Percentiles rank a stretch among this genome's conserved stretches.
Evolutionary conservation across 129 eudicot genomes (phyloP).

Genomic region (Ambrosia artemisiifolia): DNA sequence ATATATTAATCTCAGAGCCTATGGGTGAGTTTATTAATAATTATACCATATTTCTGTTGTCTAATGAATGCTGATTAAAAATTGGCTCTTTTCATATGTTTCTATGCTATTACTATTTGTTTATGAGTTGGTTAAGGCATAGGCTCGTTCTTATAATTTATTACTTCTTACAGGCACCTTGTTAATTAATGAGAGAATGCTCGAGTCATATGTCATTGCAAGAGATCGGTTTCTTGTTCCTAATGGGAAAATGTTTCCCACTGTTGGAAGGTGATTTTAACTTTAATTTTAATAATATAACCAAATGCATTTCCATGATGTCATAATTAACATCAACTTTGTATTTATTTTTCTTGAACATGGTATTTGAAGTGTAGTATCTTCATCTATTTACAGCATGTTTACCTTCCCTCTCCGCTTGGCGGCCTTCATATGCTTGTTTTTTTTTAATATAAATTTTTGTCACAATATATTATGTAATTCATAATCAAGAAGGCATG

Average conservation of each 20-base stretch:
- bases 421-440: background rate
- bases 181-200: slow-evolving; percentile 89
- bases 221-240: slow-evolving; percentile 94
- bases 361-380: background rate
- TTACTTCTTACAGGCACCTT: slow-evolving; percentile 61
- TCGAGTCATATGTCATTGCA: slow-evolving; percentile 96
- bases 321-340: background rate
- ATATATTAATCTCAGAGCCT: slow-evolving; percentile 94
- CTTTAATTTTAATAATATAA: background rate
- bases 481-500: background rate
- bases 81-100: background rate
- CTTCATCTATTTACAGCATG: background rate
- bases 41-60: background rate
- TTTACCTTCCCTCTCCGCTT: background rate
- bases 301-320: background rate
- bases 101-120: background rate
- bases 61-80: background rate
- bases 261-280: slow-evolving; percentile 78
- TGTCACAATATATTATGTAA: background rate
- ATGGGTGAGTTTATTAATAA: slow-evolving; percentile 63
- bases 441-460: background rate
- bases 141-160: background rate
- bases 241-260: slow-evolving; percentile 95
- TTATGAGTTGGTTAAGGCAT: background rate
- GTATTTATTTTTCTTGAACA: background rate